Conservation (phyloP, 108 stramenopile genomes). For the Aurantiochytrium sp. region DNA sequence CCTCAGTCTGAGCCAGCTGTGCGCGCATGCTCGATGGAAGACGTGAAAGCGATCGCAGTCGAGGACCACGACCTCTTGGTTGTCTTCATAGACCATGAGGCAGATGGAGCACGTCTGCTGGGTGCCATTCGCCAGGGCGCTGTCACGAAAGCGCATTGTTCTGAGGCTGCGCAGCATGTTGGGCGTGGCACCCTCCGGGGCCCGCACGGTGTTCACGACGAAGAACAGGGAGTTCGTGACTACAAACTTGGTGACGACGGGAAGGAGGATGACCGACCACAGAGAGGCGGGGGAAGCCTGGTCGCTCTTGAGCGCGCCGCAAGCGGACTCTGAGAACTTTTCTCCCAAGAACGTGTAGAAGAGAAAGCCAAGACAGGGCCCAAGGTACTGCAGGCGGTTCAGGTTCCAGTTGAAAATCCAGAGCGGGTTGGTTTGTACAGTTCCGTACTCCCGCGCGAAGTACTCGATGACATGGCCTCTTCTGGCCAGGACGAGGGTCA, state of each 20-base stretch:
- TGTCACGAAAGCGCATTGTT: not conserved
- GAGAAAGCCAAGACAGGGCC: not conserved
- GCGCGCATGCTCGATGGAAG: not conserved
- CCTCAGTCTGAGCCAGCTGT: not conserved
- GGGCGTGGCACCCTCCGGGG: not conserved
- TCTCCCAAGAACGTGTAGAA: not conserved
- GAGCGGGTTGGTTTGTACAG: not conserved
- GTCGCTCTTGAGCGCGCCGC: not conserved
- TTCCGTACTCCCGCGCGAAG: not conserved
- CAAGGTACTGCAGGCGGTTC: not conserved
- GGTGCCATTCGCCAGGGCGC: not conserved
- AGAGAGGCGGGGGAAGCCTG: not conserved
- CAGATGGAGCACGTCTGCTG: not conserved
- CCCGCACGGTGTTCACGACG: not conserved
- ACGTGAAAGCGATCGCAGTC: not conserved
- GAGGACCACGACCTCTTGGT: not conserved
- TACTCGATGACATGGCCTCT: too few species aligned
- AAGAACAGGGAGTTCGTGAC: not conserved
- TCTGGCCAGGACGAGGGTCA: not conserved
- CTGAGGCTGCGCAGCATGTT: not conserved
- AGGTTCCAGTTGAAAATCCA: constrained; percentile 1
- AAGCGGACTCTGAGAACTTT: not conserved
- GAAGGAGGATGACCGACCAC: not conserved
- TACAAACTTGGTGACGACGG: not conserved
- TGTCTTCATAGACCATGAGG: not conserved